Conservation (phyloP, 2,329 filamentous ascomycete species). For the Cladophialophora carrionii region DNA sequence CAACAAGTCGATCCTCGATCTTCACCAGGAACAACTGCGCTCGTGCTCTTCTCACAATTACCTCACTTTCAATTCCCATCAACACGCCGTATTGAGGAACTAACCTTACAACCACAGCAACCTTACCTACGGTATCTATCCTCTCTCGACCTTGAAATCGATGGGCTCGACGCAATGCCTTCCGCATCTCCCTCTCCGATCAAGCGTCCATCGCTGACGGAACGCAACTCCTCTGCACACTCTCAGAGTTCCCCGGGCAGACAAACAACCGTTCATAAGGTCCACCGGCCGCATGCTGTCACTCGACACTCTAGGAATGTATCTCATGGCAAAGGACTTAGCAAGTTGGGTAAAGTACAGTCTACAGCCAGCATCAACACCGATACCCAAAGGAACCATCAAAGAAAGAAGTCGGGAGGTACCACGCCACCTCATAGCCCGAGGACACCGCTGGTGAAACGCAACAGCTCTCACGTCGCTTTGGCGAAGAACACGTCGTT, state of each 20-base stretch:
- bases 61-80: slow-evolving; percentile 8
- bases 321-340: slow-evolving; percentile 50
- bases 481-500: slow-evolving; percentile 43
- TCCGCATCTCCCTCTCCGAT: slow-evolving; percentile 37
- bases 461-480: slow-evolving; percentile 47
- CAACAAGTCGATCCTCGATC: slow-evolving; percentile 6
- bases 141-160: slow-evolving; percentile 8
- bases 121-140: neutral
- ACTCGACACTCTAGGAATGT: slow-evolving; percentile 48
- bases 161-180: slow-evolving; percentile 34
- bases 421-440: slow-evolving; percentile 51
- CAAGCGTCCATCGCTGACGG: slow-evolving; percentile 37
- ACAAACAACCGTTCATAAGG: slow-evolving; percentile 41
- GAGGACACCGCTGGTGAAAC: slow-evolving; percentile 43
- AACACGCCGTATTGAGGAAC: neutral
- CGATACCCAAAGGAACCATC: slow-evolving; percentile 49
- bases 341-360: slow-evolving; percentile 48
- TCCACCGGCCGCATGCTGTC: slow-evolving; percentile 50
- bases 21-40: slow-evolving; percentile 10
- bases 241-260: slow-evolving; percentile 38
- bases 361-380: slow-evolving; percentile 42
- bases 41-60: slow-evolving; percentile 15
- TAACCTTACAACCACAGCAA: slow-evolving; percentile 8
- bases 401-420: slow-evolving; percentile 51
- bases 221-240: slow-evolving; percentile 35